phyloP scores from a whole-genome alignment of 768 basidiomycete species.

The Leccinum boreale region DNA sequence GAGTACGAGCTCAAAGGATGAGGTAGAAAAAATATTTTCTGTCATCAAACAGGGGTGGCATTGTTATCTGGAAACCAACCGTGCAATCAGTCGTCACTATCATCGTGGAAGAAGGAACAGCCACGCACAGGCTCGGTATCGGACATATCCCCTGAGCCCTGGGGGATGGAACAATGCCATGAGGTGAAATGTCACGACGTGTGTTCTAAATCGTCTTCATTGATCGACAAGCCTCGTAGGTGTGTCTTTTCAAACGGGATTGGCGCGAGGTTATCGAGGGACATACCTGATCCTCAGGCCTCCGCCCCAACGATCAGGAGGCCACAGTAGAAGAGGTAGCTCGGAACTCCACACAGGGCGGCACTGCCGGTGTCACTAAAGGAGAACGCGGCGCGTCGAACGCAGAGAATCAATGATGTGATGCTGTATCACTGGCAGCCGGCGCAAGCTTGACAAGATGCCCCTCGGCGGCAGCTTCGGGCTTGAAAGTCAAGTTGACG shows the following conservation, averaged over 20 bases:
- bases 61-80: neutral
- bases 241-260: neutral
- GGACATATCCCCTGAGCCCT: neutral
- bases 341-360: neutral
- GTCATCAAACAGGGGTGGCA: neutral
- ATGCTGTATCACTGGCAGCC: neutral
- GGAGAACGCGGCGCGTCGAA: neutral
- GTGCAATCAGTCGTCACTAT: neutral
- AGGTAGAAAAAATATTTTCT: neutral
- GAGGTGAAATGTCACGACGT: neutral
- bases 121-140: neutral
- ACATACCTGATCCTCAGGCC: neutral
- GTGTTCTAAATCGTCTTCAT: neutral
- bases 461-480: too few relatives aligned
- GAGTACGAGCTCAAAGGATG: neutral
- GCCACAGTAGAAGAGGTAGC: too few relatives aligned
- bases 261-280: neutral
- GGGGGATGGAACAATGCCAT: neutral
- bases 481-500: neutral
- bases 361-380: neutral
- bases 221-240: neutral
- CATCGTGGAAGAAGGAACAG: neutral
- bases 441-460: neutral
- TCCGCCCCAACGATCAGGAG: neutral
- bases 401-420: neutral